Percentiles rank a stretch among this genome's conserved stretches.
Conservation (phyloP, 345 rosid species). For the Heritiera fomes region DNA sequence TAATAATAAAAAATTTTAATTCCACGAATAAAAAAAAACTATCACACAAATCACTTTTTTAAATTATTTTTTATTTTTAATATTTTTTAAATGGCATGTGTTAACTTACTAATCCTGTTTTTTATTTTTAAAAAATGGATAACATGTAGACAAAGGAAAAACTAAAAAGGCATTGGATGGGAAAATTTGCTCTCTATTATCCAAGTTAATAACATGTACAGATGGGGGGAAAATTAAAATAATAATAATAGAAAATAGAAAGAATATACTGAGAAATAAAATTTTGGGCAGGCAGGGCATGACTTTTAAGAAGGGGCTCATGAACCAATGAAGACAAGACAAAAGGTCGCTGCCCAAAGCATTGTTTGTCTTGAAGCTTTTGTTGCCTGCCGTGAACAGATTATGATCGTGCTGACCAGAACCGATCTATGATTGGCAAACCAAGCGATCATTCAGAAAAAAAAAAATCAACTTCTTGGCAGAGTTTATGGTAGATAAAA, state of each 20-base stretch:
- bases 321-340: not conserved
- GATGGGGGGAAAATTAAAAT: not conserved
- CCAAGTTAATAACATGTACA: not conserved
- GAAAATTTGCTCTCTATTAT: not conserved
- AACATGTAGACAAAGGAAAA: too few species aligned
- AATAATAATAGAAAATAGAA: not conserved
- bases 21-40: too few species aligned
- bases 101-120: too few species aligned
- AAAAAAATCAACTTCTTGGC: not conserved
- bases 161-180: not conserved
- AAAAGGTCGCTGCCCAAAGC: not conserved
- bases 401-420: not conserved
- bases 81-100: too few species aligned
- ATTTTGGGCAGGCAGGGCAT: not conserved
- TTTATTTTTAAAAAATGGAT: too few species aligned
- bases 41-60: too few species aligned
- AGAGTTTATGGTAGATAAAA: not conserved
- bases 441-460: not conserved
- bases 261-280: not conserved
- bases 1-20: too few species aligned
- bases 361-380: slow-evolving; percentile 5
- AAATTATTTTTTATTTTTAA: too few species aligned
- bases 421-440: not conserved
- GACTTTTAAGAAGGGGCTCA: not conserved
- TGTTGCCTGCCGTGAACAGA: not conserved